Conservation (phyloP, 2,329 filamentous ascomycete genomes). For the Aspergillus thermomutatus region DNA sequence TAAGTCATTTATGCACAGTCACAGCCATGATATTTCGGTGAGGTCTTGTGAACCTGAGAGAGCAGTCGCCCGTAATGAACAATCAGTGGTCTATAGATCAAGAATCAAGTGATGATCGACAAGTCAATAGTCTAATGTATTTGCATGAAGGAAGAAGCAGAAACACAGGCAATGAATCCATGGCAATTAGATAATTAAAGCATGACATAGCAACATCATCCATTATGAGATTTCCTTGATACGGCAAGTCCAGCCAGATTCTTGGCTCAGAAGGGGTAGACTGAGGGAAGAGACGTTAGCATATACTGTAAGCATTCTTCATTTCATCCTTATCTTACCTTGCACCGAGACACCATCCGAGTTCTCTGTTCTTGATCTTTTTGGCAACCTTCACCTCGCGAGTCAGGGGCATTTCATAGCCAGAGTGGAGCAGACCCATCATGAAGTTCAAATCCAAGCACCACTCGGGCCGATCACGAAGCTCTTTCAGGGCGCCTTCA, state of each 20-base stretch:
- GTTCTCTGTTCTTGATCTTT: constrained; percentile 95
- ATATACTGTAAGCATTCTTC: constrained; percentile 11
- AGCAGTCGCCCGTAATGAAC: not conserved
- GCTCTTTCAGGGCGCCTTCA: constrained; percentile 73
- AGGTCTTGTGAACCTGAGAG: not conserved
- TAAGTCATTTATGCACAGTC: not conserved
- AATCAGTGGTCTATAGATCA: constrained; percentile 7
- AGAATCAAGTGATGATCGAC: constrained; percentile 5
- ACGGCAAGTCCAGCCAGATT: constrained; percentile 87
- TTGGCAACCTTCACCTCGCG: constrained; percentile 97
- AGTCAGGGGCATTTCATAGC: constrained; percentile 96
- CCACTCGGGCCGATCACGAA: constrained; percentile 78
- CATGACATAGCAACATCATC: constrained; percentile 11
- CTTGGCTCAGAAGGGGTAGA: constrained; percentile 75
- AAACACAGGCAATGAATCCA: constrained; percentile 24
- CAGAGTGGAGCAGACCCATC: constrained; percentile 85
- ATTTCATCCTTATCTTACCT: constrained; percentile 59
- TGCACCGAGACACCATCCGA: constrained; percentile 96
- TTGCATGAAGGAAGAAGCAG: constrained; percentile 23
- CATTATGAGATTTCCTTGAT: constrained; percentile 67
- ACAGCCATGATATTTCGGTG: not conserved
- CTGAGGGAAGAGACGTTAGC: constrained; percentile 46
- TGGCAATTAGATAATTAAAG: constrained; percentile 15
- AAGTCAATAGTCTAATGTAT: constrained; percentile 19
- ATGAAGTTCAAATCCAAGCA: constrained; percentile 97